Evolutionary conservation across 129 eudicot genomes (phyloP).

Genomic region (Dittrichia graveolens): DNA sequence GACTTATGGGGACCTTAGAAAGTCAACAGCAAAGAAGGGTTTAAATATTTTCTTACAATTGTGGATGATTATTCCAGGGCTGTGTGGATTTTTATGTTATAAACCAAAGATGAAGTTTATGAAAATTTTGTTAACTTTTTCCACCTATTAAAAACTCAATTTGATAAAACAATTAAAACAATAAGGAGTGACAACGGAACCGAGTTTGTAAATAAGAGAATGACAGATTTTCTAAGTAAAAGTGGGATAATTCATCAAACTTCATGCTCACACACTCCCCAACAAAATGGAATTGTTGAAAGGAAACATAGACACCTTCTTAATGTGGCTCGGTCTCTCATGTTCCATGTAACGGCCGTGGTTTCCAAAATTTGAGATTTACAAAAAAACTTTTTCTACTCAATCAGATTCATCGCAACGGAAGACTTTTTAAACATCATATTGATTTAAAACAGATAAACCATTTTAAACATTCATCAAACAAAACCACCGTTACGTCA

Average conservation of each 20-base stretch:
- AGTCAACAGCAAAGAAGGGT: not conserved
- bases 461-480: too few relatives aligned
- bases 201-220: not conserved
- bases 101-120: not conserved
- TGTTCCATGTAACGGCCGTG: too few relatives aligned
- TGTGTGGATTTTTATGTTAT: not conserved
- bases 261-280: not conserved
- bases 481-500: too few relatives aligned
- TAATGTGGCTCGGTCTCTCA: too few relatives aligned
- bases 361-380: too few relatives aligned
- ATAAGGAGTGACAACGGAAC: not conserved
- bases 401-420: too few relatives aligned
- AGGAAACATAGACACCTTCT: too few relatives aligned
- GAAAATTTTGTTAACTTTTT: not conserved
- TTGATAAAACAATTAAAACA: not conserved
- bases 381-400: too few relatives aligned
- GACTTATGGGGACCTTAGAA: not conserved
- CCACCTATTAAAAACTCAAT: not conserved
- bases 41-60: not conserved
- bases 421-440: too few relatives aligned
- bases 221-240: not conserved
- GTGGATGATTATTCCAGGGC: not conserved
- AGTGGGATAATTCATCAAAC: not conserved
- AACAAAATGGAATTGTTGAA: conserved; percentile 4
- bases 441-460: too few relatives aligned